Evolutionary conservation across 768 basidiomycete genomes (phyloP).

Genomic region (Amanita fuliginea): DNA sequence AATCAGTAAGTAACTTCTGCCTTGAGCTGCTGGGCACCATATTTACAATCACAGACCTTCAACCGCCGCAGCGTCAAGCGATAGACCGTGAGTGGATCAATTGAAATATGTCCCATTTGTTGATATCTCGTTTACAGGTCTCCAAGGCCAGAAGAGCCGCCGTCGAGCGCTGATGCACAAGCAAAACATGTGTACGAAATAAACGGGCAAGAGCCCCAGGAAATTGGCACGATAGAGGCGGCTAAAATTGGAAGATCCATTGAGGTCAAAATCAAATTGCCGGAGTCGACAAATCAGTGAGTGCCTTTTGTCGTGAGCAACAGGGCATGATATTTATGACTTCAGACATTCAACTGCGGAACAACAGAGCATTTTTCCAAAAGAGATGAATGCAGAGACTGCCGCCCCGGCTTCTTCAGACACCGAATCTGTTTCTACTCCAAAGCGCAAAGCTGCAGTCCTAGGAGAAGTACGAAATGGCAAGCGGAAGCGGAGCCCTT

Average conservation of each 20-base stretch:
- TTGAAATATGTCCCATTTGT: not conserved
- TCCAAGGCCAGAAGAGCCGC: not conserved
- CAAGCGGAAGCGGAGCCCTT: constrained; percentile 16
- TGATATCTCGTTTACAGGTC: not conserved
- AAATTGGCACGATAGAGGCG: not conserved
- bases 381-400: not conserved
- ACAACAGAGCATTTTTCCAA: not conserved
- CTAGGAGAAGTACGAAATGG: not conserved
- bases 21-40: too few species aligned
- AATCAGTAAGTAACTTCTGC: not conserved
- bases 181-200: not conserved
- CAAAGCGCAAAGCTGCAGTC: not conserved
- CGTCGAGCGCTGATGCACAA: not conserved
- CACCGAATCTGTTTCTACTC: not conserved
- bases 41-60: not conserved
- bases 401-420: not conserved
- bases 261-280: not conserved
- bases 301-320: not conserved
- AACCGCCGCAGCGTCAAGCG: too few species aligned
- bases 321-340: too few species aligned
- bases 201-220: not conserved
- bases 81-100: not conserved
- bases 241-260: not conserved
- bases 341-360: not conserved
- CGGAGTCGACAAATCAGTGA: not conserved